phyloP scores from a whole-genome alignment of 2,329 filamentous ascomycete species.

The Fusarium multiceps region DNA sequence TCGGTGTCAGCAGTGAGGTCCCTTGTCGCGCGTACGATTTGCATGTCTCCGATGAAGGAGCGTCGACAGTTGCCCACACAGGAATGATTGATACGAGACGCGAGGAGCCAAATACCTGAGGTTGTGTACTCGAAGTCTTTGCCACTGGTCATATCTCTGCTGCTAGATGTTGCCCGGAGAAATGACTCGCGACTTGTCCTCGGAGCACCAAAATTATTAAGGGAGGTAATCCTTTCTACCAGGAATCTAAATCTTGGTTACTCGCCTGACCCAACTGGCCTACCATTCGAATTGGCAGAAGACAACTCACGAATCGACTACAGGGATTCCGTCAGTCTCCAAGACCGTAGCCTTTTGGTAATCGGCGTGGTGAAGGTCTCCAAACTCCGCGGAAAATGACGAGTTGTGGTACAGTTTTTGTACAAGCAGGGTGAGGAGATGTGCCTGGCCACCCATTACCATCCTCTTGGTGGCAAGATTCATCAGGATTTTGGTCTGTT shows the following conservation, averaged over 20 bases:
- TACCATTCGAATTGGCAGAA: neutral
- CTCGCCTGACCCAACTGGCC: neutral
- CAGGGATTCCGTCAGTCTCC: neutral
- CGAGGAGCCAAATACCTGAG: neutral
- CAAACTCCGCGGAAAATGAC: neutral
- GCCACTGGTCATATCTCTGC: neutral
- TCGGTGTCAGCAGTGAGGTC: neutral
- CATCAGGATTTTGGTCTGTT: neutral
- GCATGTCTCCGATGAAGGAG: conserved; percentile 7
- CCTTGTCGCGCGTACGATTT: conserved; percentile 7
- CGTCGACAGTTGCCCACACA: conserved; percentile 4
- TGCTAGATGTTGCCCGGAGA: neutral
- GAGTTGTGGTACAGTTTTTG: conserved; percentile 3
- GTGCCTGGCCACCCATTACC: neutral
- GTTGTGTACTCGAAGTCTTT: neutral
- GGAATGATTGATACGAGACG: conserved; percentile 8
- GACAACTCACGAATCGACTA: neutral
- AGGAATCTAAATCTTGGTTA: neutral
- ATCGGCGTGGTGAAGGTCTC: neutral
- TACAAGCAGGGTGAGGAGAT: neutral
- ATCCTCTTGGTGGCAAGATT: conserved; percentile 7
- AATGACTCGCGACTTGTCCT: neutral
- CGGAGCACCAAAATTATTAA: neutral
- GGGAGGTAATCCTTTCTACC: neutral
- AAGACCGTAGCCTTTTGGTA: neutral